Evolutionary conservation across 805 yeast genomes (phyloP), one percentile per base, ranked within the genome.

Genomic region (Saccharomyces mikatae): DNA sequence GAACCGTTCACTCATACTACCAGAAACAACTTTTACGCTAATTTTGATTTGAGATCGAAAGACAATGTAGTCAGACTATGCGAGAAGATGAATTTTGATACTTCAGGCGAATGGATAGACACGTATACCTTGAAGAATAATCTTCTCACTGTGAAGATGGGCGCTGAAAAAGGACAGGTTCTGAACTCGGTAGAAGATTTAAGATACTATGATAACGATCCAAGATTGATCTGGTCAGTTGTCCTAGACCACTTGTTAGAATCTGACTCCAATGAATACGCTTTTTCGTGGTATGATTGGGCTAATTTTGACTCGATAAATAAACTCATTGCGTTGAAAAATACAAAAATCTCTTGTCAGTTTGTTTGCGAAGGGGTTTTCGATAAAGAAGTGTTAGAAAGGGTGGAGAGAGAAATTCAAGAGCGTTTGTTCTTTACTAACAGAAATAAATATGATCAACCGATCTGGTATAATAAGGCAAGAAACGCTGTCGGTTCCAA

Each of bases 231-330:
- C 0, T 71, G 80, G 61, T 67, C 83, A 0, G 77, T 76, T 0
- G 79, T 79, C 62, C 57, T 82, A 44, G 69, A 76, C 54, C 70
- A 77, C 54, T 67, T 80, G 10, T 31, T 50, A 31, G 14, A 50
- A 5, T 30, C 29, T 2, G 21, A 26, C 21, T 14, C 21, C 27
- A 29, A 22, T 27, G 47, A 50, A 17, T 24, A 24, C 1, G 78
- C 80, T 0, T 80, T 81, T 59, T 80, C 80, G 51, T 81, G 85
- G 86, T 76, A 76, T 50, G 86, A 81, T 58, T 81, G 83, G 82
- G 74, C 73, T 0, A 80, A 80, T 59, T 66, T 79, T 60, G 70
- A 76, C 0, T 61, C 63, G 9, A 67, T 74, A 51, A 74, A 79
- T 59, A 70, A 73, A 46, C 62, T 75, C 26, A 56, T 73, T 2